A percentile compares a stretch with the other conserved stretches of the same genome.
Conservation (phyloP, 768 basidiomycete genomes). For the Tylopilus intermedius region DNA sequence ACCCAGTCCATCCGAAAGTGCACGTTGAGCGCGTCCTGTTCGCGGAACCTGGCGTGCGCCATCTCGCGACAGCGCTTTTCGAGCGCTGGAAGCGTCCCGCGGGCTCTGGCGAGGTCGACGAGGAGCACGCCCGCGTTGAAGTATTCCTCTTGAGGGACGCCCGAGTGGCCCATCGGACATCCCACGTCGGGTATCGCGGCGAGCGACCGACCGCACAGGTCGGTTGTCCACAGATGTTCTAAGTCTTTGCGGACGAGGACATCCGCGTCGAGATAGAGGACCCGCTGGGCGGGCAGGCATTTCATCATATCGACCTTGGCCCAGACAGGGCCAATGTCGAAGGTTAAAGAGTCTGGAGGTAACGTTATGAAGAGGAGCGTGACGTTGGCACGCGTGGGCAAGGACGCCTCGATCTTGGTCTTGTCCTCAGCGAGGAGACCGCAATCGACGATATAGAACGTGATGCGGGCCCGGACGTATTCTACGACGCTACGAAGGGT, state of each 20-base stretch:
- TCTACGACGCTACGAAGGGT: conserved; percentile 40
- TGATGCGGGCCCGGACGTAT: conserved; percentile 36
- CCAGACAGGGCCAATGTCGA: conserved; percentile 36
- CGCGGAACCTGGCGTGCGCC: conserved; percentile 31
- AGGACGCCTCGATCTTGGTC: conserved; percentile 27
- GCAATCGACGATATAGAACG: conserved; percentile 48
- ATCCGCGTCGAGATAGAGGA: conserved; percentile 53
- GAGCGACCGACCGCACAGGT: conserved; percentile 39
- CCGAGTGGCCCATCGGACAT: conserved; percentile 42
- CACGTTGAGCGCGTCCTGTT: conserved; percentile 50
- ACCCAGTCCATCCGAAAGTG: conserved; percentile 43
- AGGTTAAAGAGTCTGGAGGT: conserved; percentile 28
- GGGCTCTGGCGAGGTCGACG: conserved; percentile 41
- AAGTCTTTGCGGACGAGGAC: conserved; percentile 41
- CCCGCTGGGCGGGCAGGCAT: conserved; percentile 45
- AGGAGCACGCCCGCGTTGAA: conserved; percentile 57
- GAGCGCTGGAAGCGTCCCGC: conserved; percentile 28
- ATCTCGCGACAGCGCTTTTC: conserved; percentile 22
- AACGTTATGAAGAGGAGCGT: conserved; percentile 43
- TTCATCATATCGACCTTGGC: conserved; percentile 47
- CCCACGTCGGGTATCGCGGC: conserved; percentile 49
- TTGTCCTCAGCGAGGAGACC: conserved; percentile 37
- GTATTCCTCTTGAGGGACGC: conserved; percentile 32
- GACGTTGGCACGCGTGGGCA: conserved; percentile 25
- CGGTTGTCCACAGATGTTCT: conserved; percentile 40